Evolutionary conservation across 768 basidiomycete species (phyloP).

Genomic region (Russula ochroleuca): DNA sequence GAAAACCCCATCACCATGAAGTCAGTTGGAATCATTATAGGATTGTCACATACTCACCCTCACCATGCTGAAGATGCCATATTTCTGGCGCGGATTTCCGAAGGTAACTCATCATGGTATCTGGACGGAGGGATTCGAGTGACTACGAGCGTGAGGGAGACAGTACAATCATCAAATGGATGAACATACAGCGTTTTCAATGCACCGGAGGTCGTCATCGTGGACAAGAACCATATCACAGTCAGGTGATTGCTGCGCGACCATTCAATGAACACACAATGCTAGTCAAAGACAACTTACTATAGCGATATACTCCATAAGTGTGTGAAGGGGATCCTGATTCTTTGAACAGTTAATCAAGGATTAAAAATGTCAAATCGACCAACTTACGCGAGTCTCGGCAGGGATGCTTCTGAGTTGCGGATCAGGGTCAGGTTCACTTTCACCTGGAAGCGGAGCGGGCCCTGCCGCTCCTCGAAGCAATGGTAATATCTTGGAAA

Average conservation of each 20-base stretch:
- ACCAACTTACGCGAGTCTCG: not conserved
- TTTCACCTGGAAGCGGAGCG: not conserved
- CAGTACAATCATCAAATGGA: not conserved
- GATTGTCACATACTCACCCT: not conserved
- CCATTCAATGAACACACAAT: not conserved
- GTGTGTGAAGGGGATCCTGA: slow-evolving; percentile 5
- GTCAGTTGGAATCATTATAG: not conserved
- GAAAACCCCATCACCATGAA: not conserved
- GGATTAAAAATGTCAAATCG: too few relatives aligned
- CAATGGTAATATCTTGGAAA: not conserved
- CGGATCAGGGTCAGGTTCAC: not conserved
- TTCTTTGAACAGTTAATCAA: not conserved
- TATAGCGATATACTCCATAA: not conserved
- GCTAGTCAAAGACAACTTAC: not conserved
- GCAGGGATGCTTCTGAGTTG: not conserved
- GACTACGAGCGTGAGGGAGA: not conserved
- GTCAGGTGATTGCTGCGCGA: not conserved
- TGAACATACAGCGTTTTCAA: not conserved
- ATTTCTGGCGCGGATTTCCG: not conserved
- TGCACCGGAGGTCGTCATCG: not conserved
- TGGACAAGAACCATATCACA: slow-evolving; percentile 2
- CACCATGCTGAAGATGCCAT: not conserved
- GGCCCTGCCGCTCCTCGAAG: slow-evolving; percentile 3
- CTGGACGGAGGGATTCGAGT: not conserved
- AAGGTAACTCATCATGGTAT: not conserved